phyloP scores from a whole-genome alignment of 2,329 filamentous ascomycete species.

The Fusarium albidum region DNA sequence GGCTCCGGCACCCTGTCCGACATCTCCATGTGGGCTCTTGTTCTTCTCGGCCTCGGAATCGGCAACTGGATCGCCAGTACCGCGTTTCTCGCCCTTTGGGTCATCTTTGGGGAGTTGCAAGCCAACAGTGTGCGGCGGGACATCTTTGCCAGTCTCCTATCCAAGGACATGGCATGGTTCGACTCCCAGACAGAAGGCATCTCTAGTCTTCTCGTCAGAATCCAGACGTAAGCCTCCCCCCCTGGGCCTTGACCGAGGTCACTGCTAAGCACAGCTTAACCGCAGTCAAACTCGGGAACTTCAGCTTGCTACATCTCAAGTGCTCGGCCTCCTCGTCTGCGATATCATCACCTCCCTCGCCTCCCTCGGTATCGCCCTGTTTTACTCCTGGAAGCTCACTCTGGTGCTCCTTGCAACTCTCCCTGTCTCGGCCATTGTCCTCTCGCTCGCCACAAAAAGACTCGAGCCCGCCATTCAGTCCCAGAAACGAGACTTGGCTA shows the following conservation, averaged over 20 bases:
- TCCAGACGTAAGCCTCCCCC: slow-evolving; percentile 71
- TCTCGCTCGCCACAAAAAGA: slow-evolving; percentile 66
- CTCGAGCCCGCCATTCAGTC: slow-evolving; percentile 72
- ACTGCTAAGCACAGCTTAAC: not conserved
- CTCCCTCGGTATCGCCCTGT: slow-evolving; percentile 76
- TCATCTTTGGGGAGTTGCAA: slow-evolving; percentile 83
- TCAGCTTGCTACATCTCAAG: slow-evolving; percentile 80
- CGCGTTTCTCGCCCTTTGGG: slow-evolving; percentile 74
- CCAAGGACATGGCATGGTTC: slow-evolving; percentile 83
- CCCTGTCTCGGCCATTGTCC: slow-evolving; percentile 69
- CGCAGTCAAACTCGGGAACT: slow-evolving; percentile 83
- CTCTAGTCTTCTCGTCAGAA: slow-evolving; percentile 72
- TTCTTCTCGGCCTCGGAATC: slow-evolving; percentile 69
- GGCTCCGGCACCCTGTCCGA: slow-evolving; percentile 60
- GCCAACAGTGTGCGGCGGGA: slow-evolving; percentile 69
- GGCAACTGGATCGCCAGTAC: slow-evolving; percentile 74
- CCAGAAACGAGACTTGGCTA: slow-evolving; percentile 73
- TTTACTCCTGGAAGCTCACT: slow-evolving; percentile 84
- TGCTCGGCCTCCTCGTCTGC: slow-evolving; percentile 74
- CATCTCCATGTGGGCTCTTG: slow-evolving; percentile 67
- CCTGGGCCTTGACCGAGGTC: not conserved
- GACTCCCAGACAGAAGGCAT: slow-evolving; percentile 77
- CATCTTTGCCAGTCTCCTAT: slow-evolving; percentile 74
- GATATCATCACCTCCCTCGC: slow-evolving; percentile 70
- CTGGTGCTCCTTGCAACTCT: slow-evolving; percentile 78